These are phyloP conservation scores for Coniochaeta sp. DNA, from an alignment of 2,329 filamentous ascomycete genomes.

Conservation along the genomic window DNA sequence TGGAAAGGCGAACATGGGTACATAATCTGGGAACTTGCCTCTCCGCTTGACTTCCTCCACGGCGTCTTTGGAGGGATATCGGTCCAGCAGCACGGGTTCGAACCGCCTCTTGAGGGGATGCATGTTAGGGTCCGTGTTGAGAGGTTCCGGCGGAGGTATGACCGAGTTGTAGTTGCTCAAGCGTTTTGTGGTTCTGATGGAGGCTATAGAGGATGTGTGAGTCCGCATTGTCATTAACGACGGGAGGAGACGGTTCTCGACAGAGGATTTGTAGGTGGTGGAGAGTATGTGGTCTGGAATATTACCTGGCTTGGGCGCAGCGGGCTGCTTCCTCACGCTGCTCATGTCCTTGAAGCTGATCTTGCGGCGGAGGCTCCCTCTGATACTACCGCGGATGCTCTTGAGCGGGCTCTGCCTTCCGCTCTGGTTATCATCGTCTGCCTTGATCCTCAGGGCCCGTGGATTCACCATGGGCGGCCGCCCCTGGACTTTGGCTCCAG, in stretches of 20 bases:
- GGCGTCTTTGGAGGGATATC: conserved; percentile 80
- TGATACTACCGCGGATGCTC: conserved; percentile 31
- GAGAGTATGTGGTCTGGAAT: conserved; percentile 13
- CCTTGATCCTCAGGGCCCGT: conserved; percentile 72
- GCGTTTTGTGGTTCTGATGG: conserved; percentile 71
- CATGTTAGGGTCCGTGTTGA: conserved; percentile 86
- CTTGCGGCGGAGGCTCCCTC: conserved; percentile 86
- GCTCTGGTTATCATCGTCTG: conserved; percentile 54
- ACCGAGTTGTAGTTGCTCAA: conserved; percentile 98
- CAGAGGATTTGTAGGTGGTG: conserved; percentile 3
- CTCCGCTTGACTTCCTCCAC: conserved; percentile 72
- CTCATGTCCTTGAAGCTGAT: conserved; percentile 94
- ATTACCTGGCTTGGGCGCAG: conserved; percentile 66
- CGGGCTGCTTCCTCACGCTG: conserved; percentile 82
- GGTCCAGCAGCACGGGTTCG: conserved; percentile 90
- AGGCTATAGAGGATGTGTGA: conserved; percentile 31
- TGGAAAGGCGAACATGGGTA: conserved; percentile 98
- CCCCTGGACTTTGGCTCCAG: conserved; percentile 67
- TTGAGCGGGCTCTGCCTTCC: conserved; percentile 45
- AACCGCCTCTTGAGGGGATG: conserved; percentile 91
- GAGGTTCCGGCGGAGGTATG: conserved; percentile 85
- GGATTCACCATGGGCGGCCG: conserved; percentile 69
- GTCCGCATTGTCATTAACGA: background rate
- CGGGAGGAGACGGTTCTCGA: background rate
- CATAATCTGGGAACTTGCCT: conserved; percentile 89